Evolutionary conservation across 1,284 basidiomycete genomes (phyloP).

Genomic region (Sphaerobolus stellatus): DNA sequence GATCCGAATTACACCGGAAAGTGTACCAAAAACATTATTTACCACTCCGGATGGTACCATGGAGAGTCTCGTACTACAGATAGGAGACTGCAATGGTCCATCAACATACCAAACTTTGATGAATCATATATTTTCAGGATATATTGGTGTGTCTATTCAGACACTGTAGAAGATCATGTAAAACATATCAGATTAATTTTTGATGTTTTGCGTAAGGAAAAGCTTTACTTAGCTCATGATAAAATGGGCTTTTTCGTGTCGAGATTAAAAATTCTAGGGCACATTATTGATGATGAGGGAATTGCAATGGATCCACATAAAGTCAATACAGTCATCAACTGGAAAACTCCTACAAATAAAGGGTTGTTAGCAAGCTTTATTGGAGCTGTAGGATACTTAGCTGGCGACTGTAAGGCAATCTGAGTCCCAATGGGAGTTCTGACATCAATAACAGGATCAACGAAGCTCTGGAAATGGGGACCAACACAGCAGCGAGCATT

Average conservation of each 20-base stretch:
- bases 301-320: constrained; percentile 33
- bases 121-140: constrained; percentile 30
- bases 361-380: constrained; percentile 24
- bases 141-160: constrained; percentile 27
- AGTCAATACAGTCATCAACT: constrained; percentile 26
- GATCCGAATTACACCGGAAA: constrained; percentile 31
- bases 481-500: constrained; percentile 29
- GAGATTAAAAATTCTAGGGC: constrained; percentile 30
- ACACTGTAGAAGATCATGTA: constrained; percentile 27
- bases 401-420: constrained; percentile 19
- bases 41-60: constrained; percentile 36
- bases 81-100: constrained; percentile 30
- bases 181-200: constrained; percentile 25
- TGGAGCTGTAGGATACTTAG: constrained; percentile 26
- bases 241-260: constrained; percentile 30
- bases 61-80: constrained; percentile 33
- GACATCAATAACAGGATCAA: constrained; percentile 13
- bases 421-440: constrained; percentile 24
- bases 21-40: constrained; percentile 26
- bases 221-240: constrained; percentile 24
- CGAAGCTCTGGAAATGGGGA: constrained; percentile 21
- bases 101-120: constrained; percentile 30
- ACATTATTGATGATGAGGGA: constrained; percentile 28
- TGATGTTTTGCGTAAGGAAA: constrained; percentile 20
- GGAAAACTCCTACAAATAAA: constrained; percentile 17